Conservation (phyloP, 2,329 filamentous ascomycete genomes). For the Cercospora zeae-maydis region DNA sequence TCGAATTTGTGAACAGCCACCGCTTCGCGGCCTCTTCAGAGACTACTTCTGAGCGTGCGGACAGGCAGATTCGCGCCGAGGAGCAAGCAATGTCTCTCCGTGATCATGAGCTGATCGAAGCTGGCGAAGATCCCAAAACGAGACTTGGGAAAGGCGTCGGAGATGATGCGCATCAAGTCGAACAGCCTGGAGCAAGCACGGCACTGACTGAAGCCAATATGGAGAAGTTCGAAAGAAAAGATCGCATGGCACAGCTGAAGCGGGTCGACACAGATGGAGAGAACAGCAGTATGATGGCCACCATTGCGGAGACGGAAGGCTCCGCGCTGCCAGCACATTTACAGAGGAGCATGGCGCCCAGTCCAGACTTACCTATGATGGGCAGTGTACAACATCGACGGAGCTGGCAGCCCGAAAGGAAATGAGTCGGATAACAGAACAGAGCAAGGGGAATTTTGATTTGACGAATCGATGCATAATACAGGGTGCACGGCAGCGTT, state of each 20-base stretch:
- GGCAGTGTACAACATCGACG: slow-evolving; percentile 9
- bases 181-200: slow-evolving; percentile 6
- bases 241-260: slow-evolving; percentile 16
- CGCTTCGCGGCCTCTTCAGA: slow-evolving; percentile 42
- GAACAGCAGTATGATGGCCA: slow-evolving; percentile 20
- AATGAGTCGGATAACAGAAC: not conserved
- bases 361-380: not conserved
- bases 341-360: slow-evolving; percentile 2
- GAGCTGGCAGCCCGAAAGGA: slow-evolving; percentile 8
- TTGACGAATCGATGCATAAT: not conserved
- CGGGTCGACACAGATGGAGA: slow-evolving; percentile 13
- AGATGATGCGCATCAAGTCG: slow-evolving; percentile 20
- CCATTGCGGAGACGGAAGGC: slow-evolving; percentile 17
- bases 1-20: slow-evolving; percentile 37
- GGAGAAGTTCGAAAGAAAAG: slow-evolving; percentile 27
- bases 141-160: slow-evolving; percentile 25
- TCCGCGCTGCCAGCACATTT: not conserved
- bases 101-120: slow-evolving; percentile 54
- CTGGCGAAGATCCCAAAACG: slow-evolving; percentile 40
- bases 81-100: slow-evolving; percentile 54
- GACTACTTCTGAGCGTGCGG: slow-evolving; percentile 45
- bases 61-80: slow-evolving; percentile 50
- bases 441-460: not conserved
- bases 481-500: not conserved
- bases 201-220: slow-evolving; percentile 35